Conservation (phyloP, 306 rosid genomes). For the Cyclanthera cordifolia region DNA sequence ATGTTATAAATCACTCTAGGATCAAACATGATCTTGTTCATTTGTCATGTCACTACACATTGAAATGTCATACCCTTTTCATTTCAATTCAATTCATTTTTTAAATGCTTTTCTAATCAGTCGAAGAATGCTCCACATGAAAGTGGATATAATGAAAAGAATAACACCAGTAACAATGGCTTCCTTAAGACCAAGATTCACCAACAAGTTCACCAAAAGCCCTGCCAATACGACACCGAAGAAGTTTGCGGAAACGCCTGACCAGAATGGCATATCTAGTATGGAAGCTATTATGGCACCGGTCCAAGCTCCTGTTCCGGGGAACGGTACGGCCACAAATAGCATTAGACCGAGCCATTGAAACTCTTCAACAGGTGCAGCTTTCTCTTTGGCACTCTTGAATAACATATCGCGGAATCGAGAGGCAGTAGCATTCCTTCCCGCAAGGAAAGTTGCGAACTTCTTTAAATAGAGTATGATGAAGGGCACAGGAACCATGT, state of each 20-base stretch:
- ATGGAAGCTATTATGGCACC: slow-evolving; percentile 81
- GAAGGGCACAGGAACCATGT: slow-evolving; percentile 88
- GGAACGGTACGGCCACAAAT: slow-evolving; percentile 95
- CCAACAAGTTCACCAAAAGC: slow-evolving; percentile 71
- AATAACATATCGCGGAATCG: slow-evolving; percentile 50
- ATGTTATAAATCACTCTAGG: background rate
- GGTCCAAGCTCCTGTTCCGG: slow-evolving; percentile 95
- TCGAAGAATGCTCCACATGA: slow-evolving; percentile 87
- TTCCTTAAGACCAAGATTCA: slow-evolving; percentile 80
- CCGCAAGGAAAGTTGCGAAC: slow-evolving; percentile 58
- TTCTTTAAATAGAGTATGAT: slow-evolving; percentile 68
- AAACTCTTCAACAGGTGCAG: slow-evolving; percentile 88
- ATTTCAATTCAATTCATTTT: slow-evolving; percentile 18
- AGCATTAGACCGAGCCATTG: slow-evolving; percentile 95
- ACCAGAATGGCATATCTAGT: slow-evolving; percentile 92
- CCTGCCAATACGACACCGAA: slow-evolving; percentile 78
- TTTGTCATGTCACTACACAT: background rate
- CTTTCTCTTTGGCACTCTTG: slow-evolving; percentile 69
- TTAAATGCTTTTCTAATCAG: slow-evolving; percentile 31
- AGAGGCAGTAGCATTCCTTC: slow-evolving; percentile 48
- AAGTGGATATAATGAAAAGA: slow-evolving; percentile 73
- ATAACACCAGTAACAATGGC: slow-evolving; percentile 55
- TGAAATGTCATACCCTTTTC: background rate
- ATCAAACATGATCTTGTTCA: background rate
- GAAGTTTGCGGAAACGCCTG: slow-evolving; percentile 70